phyloP scores from a whole-genome alignment of 176 grass and related monocot genomes.

The Musa schizocarpa region DNA sequence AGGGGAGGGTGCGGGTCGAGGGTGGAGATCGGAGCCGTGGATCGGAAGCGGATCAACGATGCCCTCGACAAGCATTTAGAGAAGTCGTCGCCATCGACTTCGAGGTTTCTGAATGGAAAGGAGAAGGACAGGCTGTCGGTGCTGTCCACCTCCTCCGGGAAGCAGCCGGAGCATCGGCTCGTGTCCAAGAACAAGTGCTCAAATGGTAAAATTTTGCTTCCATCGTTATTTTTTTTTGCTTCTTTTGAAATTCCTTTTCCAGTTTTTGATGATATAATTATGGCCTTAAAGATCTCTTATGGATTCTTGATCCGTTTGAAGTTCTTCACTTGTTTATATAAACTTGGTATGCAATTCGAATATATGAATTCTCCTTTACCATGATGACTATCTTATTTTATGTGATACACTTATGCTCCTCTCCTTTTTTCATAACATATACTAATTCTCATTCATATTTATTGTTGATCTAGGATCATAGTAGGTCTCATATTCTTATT shows the following conservation, averaged over 20 bases:
- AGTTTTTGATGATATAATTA: background rate
- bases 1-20: constrained; percentile 22
- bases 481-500: background rate
- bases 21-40: constrained; percentile 20
- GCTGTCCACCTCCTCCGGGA: constrained; percentile 21
- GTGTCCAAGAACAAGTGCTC: constrained; percentile 42
- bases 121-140: constrained; percentile 39
- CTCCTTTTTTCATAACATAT: no score
- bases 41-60: constrained; percentile 51
- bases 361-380: background rate
- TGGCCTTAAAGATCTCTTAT: background rate
- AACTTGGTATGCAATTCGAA: background rate
- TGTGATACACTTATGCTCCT: no score
- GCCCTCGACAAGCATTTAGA: constrained; percentile 33
- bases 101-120: constrained; percentile 29
- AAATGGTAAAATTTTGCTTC: constrained; percentile 29
- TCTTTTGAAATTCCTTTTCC: background rate
- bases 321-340: background rate
- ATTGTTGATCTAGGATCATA: no score
- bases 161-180: constrained; percentile 36
- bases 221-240: background rate
- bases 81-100: constrained; percentile 39
- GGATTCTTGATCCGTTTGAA: background rate
- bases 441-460: no score
- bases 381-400: no score